Evolutionary conservation across 2,329 filamentous ascomycete species (phyloP), one percentile per base, ranked within the genome.

Genomic region (Tolypocladium capitatum): DNA sequence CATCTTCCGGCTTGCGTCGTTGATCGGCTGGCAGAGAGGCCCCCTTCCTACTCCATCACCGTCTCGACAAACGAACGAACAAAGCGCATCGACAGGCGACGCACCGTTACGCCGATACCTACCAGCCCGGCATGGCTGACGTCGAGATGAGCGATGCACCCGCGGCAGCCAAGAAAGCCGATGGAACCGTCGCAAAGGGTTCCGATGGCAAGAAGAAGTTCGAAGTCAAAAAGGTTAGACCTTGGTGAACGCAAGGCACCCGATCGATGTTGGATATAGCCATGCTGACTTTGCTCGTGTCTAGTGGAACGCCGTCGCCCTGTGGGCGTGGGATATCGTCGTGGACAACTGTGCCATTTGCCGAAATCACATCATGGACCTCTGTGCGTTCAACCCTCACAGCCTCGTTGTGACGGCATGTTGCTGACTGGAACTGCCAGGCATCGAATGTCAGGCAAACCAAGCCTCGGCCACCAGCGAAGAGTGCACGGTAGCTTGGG

Each of bases 301-400:
- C 40, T 60, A 96, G 91, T 98, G 92, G 92, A 97, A 97, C 60
- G 92, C 92, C 0, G 92, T 98, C 46, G 90, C 92, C 36, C 76
- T 98, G 2, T 98, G 92, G 92, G 92, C 92, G 0, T 98, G 92
- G 92, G 92, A 98, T 64, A 98, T 98, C 50, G 90, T 97, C 31
- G 92, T 98, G 52, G 92, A 98, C 70, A 98, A 98, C 76, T 98
- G 92, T 65, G 92, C 92, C 60, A 98, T 98, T 64, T 98, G 92
- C 75, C 80, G 92, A 64, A 98, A 98, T 66, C 92, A 98, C 67
- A 98, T 98, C 68, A 98, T 98, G 92, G 92, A 98, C 67, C 76
- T 98, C 28, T 98, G 92, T 89, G 72, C 58, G 81, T 67, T n/a
- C 35, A 20, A 21, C 10, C 13, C 34, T 16, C 6, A 7, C 16